These are phyloP conservation scores for Phytopythium vexans DNA, from an alignment of 352 stramenopile genomes.

Conservation along the genomic window DNA sequence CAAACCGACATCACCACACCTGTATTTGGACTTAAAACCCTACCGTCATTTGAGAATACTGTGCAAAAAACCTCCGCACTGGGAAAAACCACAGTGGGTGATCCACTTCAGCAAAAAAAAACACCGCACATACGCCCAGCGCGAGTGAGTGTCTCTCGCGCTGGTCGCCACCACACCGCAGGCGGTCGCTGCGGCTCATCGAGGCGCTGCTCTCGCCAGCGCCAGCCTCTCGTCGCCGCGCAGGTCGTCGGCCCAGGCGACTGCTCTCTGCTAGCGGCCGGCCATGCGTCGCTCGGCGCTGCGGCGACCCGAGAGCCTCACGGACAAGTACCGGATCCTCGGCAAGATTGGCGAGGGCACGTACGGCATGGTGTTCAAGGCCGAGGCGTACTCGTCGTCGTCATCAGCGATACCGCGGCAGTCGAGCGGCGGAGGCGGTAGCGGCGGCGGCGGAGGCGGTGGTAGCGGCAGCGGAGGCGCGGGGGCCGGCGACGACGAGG, in stretches of 20 bases:
- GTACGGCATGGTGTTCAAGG: slow-evolving; percentile 90
- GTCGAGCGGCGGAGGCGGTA: slow-evolving; percentile 5
- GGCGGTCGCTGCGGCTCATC: not conserved
- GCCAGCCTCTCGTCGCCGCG: too few species aligned
- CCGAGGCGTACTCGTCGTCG: slow-evolving; percentile 56
- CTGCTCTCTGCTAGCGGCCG: not conserved
- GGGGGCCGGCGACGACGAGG: slow-evolving; percentile 47
- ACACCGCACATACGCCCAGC: not conserved
- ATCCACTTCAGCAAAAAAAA: too few species aligned
- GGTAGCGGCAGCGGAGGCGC: slow-evolving; percentile 3
- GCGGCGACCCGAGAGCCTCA: slow-evolving; percentile 64
- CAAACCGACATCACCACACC: too few species aligned
- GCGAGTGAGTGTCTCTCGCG: too few species aligned
- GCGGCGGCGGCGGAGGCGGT: slow-evolving; percentile 4
- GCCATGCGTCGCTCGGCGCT: slow-evolving; percentile 60
- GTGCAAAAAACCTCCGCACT: too few species aligned
- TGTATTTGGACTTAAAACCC: too few species aligned
- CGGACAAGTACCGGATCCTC: slow-evolving; percentile 82
- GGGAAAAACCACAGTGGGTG: too few species aligned
- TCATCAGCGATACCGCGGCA: slow-evolving; percentile 28
- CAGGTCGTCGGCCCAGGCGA: not conserved
- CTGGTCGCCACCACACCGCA: too few species aligned
- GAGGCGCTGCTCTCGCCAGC: not conserved
- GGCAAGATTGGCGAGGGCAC: slow-evolving; percentile 88
- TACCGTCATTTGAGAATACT: too few species aligned